phyloP scores from a whole-genome alignment of 192 early-diverging fungal genomes.

The Coemansia sp. region DNA sequence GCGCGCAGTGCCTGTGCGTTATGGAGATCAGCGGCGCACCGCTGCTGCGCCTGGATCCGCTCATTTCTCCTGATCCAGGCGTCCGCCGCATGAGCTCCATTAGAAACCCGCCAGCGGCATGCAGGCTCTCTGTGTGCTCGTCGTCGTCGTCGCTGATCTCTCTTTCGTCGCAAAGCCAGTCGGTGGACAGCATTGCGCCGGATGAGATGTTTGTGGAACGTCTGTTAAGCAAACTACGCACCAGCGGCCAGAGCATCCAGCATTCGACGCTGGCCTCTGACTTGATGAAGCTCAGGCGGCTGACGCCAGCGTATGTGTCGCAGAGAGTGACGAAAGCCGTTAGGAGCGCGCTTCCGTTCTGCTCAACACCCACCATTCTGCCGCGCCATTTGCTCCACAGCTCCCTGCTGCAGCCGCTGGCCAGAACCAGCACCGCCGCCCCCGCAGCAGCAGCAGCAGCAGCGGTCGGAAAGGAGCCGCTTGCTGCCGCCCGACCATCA shows the following conservation, averaged over 20 bases:
- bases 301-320: slow-evolving; percentile 26
- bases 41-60: neutral
- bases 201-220: slow-evolving; percentile 23
- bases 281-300: slow-evolving; percentile 11
- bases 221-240: slow-evolving; percentile 12
- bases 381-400: slow-evolving; percentile 19
- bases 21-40: slow-evolving; percentile 5
- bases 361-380: slow-evolving; percentile 9
- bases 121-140: slow-evolving; percentile 4
- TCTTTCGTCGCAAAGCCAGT: slow-evolving; percentile 6
- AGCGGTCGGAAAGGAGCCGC: neutral
- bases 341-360: slow-evolving; percentile 20
- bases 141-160: slow-evolving; percentile 9
- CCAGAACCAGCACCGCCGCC: neutral
- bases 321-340: slow-evolving; percentile 21
- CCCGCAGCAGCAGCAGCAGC: no score
- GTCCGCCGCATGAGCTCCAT: neutral
- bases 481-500: neutral
- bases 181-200: slow-evolving; percentile 14
- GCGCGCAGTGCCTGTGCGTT: slow-evolving; percentile 9
- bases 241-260: slow-evolving; percentile 12
- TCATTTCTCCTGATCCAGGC: neutral
- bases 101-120: neutral
- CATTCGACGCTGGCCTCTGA: slow-evolving; percentile 10
- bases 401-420: slow-evolving; percentile 10